phyloP scores from a whole-genome alignment of 2,329 filamentous ascomycete genomes.

The Setomelanomma holmii region DNA sequence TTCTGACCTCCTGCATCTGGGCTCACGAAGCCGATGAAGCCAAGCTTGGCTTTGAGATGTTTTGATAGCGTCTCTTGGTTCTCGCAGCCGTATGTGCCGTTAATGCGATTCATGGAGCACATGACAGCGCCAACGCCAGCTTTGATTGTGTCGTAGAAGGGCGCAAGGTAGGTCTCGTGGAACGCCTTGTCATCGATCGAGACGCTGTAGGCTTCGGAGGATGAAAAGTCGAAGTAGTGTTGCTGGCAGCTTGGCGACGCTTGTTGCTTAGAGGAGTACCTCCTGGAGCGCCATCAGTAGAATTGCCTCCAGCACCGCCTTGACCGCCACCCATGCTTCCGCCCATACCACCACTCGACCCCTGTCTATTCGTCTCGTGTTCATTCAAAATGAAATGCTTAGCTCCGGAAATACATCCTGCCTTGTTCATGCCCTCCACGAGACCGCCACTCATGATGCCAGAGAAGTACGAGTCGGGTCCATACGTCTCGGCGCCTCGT shows the following conservation, averaged over 20 bases:
- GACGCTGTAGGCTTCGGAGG: not conserved
- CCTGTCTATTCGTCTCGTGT: constrained; percentile 3
- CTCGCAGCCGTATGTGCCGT: constrained; percentile 29
- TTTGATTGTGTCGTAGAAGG: constrained; percentile 65
- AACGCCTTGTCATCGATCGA: constrained; percentile 69
- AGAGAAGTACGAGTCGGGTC: constrained; percentile 26
- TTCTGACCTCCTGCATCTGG: constrained; percentile 54
- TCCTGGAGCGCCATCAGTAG: not conserved
- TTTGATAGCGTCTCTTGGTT: constrained; percentile 52
- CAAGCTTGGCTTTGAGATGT: constrained; percentile 58
- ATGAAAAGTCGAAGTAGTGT: not conserved
- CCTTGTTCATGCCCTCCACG: constrained; percentile 13
- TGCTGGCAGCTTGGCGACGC: not conserved
- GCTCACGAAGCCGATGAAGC: constrained; percentile 51
- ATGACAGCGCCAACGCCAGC: constrained; percentile 65
- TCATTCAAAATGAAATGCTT: constrained; percentile 44
- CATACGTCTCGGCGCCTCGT: constrained; percentile 28
- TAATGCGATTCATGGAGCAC: constrained; percentile 56
- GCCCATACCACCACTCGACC: not conserved
- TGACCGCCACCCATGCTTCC: not conserved
- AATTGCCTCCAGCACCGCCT: not conserved
- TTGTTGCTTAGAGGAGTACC: not conserved
- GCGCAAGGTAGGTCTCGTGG: constrained; percentile 70
- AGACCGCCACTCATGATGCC: constrained; percentile 14
- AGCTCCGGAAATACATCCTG: constrained; percentile 57